phyloP scores from a whole-genome alignment of 2,329 filamentous ascomycete genomes.

The Trichoderma hamatum region DNA sequence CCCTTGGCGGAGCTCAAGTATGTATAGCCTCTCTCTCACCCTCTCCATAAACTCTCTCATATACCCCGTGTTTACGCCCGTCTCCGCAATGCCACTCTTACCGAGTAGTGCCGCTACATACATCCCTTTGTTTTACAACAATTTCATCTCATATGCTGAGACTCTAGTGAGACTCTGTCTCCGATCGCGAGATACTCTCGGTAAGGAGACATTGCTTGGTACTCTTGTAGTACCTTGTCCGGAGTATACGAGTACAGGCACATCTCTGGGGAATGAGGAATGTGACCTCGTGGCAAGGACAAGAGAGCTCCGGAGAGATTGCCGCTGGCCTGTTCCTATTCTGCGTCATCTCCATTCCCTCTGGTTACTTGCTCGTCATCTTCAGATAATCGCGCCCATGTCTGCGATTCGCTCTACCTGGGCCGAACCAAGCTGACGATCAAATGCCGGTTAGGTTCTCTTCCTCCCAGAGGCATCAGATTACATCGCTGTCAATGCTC shows the following conservation, averaged over 20 bases:
- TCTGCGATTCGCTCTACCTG: neutral
- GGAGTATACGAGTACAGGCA: neutral
- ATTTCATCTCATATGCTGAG: conserved; percentile 8
- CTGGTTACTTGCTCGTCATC: neutral
- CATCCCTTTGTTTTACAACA: conserved; percentile 4
- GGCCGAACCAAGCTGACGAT: conserved; percentile 19
- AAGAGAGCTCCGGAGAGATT: neutral
- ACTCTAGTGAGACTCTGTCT: conserved; percentile 16
- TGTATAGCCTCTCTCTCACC: conserved; percentile 27
- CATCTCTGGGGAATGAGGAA: neutral
- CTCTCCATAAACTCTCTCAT: neutral
- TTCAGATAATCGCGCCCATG: neutral
- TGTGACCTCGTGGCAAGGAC: neutral
- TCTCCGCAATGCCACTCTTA: neutral
- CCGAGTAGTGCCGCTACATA: neutral
- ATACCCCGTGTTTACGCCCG: neutral
- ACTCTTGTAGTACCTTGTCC: neutral
- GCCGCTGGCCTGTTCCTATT: conserved; percentile 4
- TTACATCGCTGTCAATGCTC: conserved; percentile 74
- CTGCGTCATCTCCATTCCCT: conserved; percentile 2
- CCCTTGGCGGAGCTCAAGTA: conserved; percentile 76
- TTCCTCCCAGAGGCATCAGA: conserved; percentile 93
- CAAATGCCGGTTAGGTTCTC: conserved; percentile 57
- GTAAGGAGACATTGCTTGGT: neutral
- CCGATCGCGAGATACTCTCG: conserved; percentile 2